Conservation (phyloP, 78 protist genomes). For the Dictyostelium firmibasis region DNA sequence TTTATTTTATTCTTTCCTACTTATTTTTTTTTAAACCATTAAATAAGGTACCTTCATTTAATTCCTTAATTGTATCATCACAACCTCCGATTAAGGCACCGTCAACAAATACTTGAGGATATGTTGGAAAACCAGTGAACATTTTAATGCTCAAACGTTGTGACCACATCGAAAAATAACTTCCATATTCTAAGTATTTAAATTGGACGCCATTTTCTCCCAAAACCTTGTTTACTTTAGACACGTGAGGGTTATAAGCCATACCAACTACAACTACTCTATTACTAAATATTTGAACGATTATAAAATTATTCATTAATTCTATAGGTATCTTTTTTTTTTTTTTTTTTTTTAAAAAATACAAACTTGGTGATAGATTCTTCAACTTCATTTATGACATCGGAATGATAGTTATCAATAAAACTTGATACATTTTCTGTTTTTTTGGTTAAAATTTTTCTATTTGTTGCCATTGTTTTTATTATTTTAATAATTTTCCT, state of each 20-base stretch:
- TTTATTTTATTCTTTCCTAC: too few species aligned
- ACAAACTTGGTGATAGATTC: background rate
- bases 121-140: constrained; percentile 39
- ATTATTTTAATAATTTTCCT: background rate
- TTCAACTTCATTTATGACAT: constrained; percentile 41
- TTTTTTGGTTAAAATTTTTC: constrained; percentile 18
- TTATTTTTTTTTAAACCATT: constrained; percentile 1
- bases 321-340: background rate
- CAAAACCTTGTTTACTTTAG: background rate
- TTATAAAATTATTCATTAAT: background rate
- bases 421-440: background rate
- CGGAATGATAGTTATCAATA: constrained; percentile 26
- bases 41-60: constrained; percentile 27
- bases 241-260: constrained; percentile 37
- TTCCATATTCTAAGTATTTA: constrained; percentile 54
- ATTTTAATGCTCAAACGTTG: constrained; percentile 41
- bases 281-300: background rate
- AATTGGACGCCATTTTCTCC: background rate
- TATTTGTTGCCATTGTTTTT: background rate
- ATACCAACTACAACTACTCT: constrained; percentile 60
- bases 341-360: background rate
- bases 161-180: constrained; percentile 21
- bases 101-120: constrained; percentile 29
- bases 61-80: constrained; percentile 1
- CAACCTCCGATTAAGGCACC: constrained; percentile 42